A percentile compares a stretch with the other conserved stretches of the same genome.
Conservation (phyloP, 75 land plant species). For the Picea sitchensis region DNA sequence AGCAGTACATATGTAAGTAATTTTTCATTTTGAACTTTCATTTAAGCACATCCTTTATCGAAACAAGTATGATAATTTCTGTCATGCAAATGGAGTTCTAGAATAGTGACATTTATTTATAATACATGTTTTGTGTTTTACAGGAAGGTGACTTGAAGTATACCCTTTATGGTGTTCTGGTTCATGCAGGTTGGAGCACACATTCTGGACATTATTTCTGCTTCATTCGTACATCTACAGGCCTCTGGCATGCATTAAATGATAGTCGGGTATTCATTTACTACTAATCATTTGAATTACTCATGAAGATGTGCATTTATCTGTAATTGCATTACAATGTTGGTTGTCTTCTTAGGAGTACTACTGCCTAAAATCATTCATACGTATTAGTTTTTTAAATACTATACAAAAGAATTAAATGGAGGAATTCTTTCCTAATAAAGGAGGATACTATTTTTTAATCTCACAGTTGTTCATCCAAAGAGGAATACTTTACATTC, state of each 20-base stretch:
- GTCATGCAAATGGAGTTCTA: background rate
- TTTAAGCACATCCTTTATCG: background rate
- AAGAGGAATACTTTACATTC: background rate
- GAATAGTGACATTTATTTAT: background rate
- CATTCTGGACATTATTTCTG: slow-evolving; percentile 95
- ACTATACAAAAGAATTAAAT: background rate
- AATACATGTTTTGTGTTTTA: background rate
- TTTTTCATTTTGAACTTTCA: background rate
- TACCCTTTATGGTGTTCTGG: slow-evolving; percentile 86
- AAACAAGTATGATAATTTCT: background rate
- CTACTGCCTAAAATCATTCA: background rate
- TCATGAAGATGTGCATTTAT: background rate
- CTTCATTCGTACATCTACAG: slow-evolving; percentile 78
- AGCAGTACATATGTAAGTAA: slow-evolving; percentile 67
- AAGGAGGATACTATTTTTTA: background rate
- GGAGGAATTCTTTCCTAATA: background rate
- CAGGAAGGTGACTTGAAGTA: slow-evolving; percentile 72
- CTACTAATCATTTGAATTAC: background rate
- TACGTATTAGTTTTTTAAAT: background rate
- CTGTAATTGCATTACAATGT: background rate
- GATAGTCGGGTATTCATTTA: slow-evolving; percentile 68
- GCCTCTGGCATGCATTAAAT: slow-evolving; percentile 83
- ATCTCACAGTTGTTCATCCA: background rate
- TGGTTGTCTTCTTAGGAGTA: background rate
- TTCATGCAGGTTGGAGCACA: slow-evolving; percentile 92